Percentiles rank a stretch among this genome's conserved stretches.
Conservation (phyloP, 257 asterid genomes). For the Nicotiana obtusifolia region DNA sequence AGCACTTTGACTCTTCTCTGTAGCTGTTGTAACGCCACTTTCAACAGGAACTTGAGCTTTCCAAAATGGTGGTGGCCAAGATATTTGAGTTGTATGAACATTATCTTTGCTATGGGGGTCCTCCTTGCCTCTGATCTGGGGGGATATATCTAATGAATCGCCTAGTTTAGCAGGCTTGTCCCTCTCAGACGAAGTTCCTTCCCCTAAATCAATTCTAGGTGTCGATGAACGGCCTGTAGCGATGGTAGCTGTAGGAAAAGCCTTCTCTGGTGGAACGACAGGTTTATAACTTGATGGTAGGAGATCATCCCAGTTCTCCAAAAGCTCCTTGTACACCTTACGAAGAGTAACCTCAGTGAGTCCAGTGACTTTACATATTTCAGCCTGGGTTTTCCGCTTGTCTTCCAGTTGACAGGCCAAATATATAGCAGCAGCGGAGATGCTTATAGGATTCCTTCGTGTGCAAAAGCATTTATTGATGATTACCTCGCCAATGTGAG, state of each 20-base stretch:
- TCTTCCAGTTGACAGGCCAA: constrained; percentile 97
- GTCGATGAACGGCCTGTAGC: constrained; percentile 58
- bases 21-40: constrained; percentile 13
- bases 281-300: constrained; percentile 89
- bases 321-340: constrained; percentile 85
- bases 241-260: constrained; percentile 79
- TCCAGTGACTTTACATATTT: constrained; percentile 96
- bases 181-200: constrained; percentile 39
- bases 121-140: constrained; percentile 37
- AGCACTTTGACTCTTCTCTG: constrained; percentile 28
- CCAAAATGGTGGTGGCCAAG: constrained; percentile 45
- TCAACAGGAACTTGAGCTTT: constrained; percentile 37
- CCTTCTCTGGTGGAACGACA: constrained; percentile 94
- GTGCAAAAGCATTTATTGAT: constrained; percentile 98
- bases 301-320: constrained; percentile 94
- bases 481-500: constrained; percentile 95
- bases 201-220: constrained; percentile 51
- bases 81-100: constrained; percentile 32
- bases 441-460: constrained; percentile 94
- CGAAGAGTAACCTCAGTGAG: constrained; percentile 96
- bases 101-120: constrained; percentile 35
- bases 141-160: constrained; percentile 31
- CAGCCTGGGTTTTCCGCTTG: constrained; percentile 95
- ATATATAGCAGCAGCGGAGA: constrained; percentile 95
- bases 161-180: constrained; percentile 41